These are phyloP conservation scores for Melanopsichium pennsylvanicum DNA, from an alignment of 1,284 basidiomycete genomes.

Conservation along the genomic window DNA sequence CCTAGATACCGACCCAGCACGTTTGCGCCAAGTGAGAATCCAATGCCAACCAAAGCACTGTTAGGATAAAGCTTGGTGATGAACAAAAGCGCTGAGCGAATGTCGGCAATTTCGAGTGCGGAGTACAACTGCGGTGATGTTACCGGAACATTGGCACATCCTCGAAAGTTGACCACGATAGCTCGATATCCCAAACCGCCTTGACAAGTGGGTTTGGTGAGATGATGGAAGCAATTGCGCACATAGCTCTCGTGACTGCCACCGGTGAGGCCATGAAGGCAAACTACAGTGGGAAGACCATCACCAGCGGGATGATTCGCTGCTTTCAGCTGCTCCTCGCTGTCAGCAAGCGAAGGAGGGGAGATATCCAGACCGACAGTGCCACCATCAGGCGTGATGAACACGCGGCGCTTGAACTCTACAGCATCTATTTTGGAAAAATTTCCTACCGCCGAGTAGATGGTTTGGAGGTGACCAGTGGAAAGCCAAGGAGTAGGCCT, in stretches of 20 bases:
- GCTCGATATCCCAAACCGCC: conserved; percentile 72
- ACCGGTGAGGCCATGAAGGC: conserved; percentile 63
- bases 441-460: conserved; percentile 56
- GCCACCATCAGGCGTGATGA: conserved; percentile 62
- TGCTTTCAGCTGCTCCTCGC: conserved; percentile 26
- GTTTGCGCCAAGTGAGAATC: conserved; percentile 93
- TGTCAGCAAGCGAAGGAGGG: conserved; percentile 36
- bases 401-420: conserved; percentile 54
- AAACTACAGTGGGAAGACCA: conserved; percentile 55
- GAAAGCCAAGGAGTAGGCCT: conserved; percentile 52
- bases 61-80: conserved; percentile 78
- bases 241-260: conserved; percentile 63
- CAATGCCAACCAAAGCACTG: conserved; percentile 83
- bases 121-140: conserved; percentile 80
- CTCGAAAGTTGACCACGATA: conserved; percentile 72
- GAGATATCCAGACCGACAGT: conserved; percentile 59
- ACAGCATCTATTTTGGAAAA: conserved; percentile 53
- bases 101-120: conserved; percentile 79
- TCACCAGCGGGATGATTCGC: conserved; percentile 16
- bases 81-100: conserved; percentile 81
- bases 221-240: conserved; percentile 52
- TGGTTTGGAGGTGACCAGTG: conserved; percentile 60
- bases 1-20: conserved; percentile 90
- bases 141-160: conserved; percentile 87
- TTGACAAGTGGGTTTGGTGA: conserved; percentile 49